A percentile compares a stretch with the other conserved stretches of the same genome.
These are phyloP conservation scores for Paracorniculantispora psalliotae DNA, from an alignment of 2,329 filamentous ascomycete genomes.

Conservation along the genomic window DNA sequence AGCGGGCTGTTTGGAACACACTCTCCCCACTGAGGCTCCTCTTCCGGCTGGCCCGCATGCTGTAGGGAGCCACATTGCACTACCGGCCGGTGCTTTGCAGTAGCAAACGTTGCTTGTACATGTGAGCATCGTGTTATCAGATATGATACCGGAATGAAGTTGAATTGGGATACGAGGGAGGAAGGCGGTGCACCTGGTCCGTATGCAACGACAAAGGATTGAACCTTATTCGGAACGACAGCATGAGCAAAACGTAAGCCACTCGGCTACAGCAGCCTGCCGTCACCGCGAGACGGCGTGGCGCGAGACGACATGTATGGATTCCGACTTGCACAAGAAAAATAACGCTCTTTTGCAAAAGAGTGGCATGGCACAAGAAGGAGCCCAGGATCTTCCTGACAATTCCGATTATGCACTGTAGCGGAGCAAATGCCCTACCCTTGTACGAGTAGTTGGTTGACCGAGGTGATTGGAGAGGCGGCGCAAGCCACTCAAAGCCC, in stretches of 20 bases:
- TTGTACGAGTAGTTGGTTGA: slow-evolving; percentile 1
- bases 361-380: background rate
- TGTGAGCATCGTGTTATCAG: slow-evolving; percentile 4
- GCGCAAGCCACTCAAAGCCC: background rate
- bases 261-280: background rate
- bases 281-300: background rate
- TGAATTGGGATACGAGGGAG: background rate
- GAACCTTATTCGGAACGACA: background rate
- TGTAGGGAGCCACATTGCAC: slow-evolving; percentile 5
- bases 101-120: background rate
- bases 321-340: background rate
- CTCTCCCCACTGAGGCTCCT: background rate
- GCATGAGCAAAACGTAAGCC: background rate
- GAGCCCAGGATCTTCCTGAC: slow-evolving; percentile 5
- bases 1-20: background rate
- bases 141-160: background rate
- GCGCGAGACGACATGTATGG: too few species aligned
- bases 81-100: background rate
- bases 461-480: background rate
- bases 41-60: slow-evolving; percentile 6
- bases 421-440: slow-evolving; percentile 5
- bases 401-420: slow-evolving; percentile 10
- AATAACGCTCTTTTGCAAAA: background rate
- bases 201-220: background rate
- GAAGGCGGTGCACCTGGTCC: too few species aligned